A percentile compares a stretch with the other conserved stretches of the same genome.
Evolutionary conservation across 2,329 filamentous ascomycete species (phyloP).

Genomic region (Hypoxylon sp.): DNA sequence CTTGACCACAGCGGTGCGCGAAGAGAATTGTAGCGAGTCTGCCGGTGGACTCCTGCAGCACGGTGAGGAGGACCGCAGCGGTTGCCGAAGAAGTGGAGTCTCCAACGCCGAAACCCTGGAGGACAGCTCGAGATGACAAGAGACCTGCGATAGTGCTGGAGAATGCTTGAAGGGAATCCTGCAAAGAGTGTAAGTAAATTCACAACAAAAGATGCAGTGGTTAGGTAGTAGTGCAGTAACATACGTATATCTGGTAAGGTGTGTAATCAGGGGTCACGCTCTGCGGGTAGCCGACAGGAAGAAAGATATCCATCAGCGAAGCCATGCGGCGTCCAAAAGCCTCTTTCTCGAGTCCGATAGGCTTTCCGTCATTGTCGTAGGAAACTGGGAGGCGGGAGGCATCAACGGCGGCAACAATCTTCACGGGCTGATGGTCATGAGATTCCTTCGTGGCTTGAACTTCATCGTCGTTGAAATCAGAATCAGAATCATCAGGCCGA

Average conservation of each 20-base stretch:
- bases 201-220: background rate
- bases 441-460: background rate
- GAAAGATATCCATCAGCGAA: conserved; percentile 76
- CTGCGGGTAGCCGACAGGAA: conserved; percentile 89
- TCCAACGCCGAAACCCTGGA: conserved; percentile 85
- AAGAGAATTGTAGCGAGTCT: conserved; percentile 89
- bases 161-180: conserved; percentile 86
- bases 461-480: no score
- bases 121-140: conserved; percentile 84
- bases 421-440: conserved; percentile 21
- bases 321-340: conserved; percentile 51
- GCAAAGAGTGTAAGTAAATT: conserved; percentile 7
- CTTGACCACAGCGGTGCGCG: conserved; percentile 83
- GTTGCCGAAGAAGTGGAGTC: conserved; percentile 85
- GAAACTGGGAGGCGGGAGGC: conserved; percentile 50
- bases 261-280: conserved; percentile 90
- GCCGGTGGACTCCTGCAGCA: conserved; percentile 85
- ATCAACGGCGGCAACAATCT: conserved; percentile 47
- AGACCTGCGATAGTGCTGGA: conserved; percentile 85
- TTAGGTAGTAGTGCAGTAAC: conserved; percentile 22
- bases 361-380: conserved; percentile 70
- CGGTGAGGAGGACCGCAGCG: conserved; percentile 83
- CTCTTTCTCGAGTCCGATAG: conserved; percentile 35
- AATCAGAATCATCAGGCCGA: no score
- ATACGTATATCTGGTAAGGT: conserved; percentile 72